Evolutionary conservation across 495 filamentous ascomycete genomes (phyloP).

Genomic region (Umbilicaria muhlenbergii): DNA sequence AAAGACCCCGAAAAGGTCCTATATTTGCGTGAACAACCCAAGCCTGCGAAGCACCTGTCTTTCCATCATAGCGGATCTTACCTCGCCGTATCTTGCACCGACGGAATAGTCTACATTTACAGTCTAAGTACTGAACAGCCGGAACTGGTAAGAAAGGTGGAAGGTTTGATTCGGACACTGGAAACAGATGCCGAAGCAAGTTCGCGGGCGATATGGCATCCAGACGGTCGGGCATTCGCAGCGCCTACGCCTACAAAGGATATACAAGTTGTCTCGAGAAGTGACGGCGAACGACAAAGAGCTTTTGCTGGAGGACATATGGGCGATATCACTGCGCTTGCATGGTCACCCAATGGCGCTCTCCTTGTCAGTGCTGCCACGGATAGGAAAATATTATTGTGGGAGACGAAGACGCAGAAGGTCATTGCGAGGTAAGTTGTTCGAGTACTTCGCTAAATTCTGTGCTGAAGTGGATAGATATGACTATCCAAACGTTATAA

Average conservation of each 20-base stretch:
- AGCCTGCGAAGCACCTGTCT: constrained; percentile 74
- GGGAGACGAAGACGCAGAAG: constrained; percentile 78
- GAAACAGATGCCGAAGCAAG: constrained; percentile 68
- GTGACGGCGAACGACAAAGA: constrained; percentile 77
- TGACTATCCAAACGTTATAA: constrained; percentile 66
- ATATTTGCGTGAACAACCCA: constrained; percentile 64
- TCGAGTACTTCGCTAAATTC: not conserved
- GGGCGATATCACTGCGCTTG: constrained; percentile 70
- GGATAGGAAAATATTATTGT: constrained; percentile 71
- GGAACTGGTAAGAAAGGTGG: constrained; percentile 62
- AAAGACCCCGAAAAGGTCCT: constrained; percentile 50
- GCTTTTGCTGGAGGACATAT: constrained; percentile 63
- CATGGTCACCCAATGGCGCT: constrained; percentile 90
- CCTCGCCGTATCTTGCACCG: constrained; percentile 69
- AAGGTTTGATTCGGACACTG: constrained; percentile 65
- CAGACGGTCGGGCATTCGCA: constrained; percentile 84
- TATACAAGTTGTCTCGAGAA: constrained; percentile 67
- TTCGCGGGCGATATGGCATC: constrained; percentile 75
- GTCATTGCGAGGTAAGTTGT: constrained; percentile 34
- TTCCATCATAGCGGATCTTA: constrained; percentile 72
- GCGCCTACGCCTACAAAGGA: constrained; percentile 70
- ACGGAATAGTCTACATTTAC: constrained; percentile 81
- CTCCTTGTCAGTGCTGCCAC: constrained; percentile 67
- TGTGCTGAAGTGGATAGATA: constrained; percentile 27
- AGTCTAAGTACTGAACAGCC: constrained; percentile 69